Base-by-base conservation (phyloP, 768 basidiomycete species). In the Russula abietina region DNA sequence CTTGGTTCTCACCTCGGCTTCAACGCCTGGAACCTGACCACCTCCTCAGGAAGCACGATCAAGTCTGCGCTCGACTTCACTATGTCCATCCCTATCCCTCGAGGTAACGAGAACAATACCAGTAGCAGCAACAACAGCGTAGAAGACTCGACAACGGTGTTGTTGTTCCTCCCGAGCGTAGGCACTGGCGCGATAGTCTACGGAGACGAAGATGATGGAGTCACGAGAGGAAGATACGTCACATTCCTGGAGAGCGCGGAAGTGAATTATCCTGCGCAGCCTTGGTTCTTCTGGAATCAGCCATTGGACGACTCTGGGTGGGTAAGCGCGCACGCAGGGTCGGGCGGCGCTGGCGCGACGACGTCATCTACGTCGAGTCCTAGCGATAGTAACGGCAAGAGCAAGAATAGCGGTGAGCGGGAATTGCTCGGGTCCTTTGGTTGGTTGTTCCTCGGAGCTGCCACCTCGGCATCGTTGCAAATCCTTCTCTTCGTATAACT, bases 181-280 rank as follows among this genome's bases (percentile, higher is more conserved):
- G 74, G 73, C 17, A 61, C 71, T 1, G 66, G 68, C 28, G 69
- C 69, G 9, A 64, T 67, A 10, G 65, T 61, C 16, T 73, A 71
- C 57, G 75, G 75, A 46, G 75, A 75, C 65, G 70, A 73, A 30
- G 60, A 70, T 26, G 71, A 70, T 22, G 71, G 68, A n/a, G 38
- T 69, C 51, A 26, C 74, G 74, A 59, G 41, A 43, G 41, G 41
- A 43, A n/a, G 19, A 43, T 43, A 43, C 17, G 66, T 66, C 9
- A 36, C 57, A 26, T 75, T 66, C 60, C 61, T 75, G 28, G 33
- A 49, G 22, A 11, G 26, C 38, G 43, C 43, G 43, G 55, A 65
- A 52, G 39, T 43, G 30, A 28, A 46, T 17, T 67, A 61, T 49
- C 66, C 64, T 8, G 36, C 41, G 5, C 12, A 61, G 14, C 66